phyloP scores from a whole-genome alignment of 306 rosid genomes.

The Sophora flavescens region DNA sequence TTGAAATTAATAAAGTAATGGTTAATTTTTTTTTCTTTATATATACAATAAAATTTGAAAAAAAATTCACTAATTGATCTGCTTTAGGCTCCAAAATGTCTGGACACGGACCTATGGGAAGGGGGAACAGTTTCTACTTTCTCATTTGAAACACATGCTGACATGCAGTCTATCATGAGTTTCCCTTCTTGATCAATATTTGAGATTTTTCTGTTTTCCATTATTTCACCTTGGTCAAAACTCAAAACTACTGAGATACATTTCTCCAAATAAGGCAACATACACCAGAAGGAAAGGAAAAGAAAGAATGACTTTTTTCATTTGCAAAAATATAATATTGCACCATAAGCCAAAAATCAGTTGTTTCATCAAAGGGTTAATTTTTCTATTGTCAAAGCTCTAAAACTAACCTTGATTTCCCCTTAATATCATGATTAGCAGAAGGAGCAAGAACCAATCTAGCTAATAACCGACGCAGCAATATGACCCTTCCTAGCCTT shows the following conservation, averaged over 20 bases:
- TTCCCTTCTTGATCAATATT: background rate
- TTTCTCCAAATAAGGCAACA: background rate
- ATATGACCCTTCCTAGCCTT: slow-evolving; percentile 1
- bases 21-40: no score
- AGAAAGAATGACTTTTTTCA: background rate
- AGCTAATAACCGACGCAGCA: background rate
- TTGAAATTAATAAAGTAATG: no score
- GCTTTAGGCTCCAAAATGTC: no score
- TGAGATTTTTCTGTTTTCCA: background rate
- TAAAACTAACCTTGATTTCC: slow-evolving; percentile 11
- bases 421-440: background rate
- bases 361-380: background rate
- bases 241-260: background rate
- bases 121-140: no score
- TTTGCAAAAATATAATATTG: background rate
- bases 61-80: no score
- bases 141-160: background rate
- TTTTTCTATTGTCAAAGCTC: background rate
- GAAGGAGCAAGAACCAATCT: background rate
- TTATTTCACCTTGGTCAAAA: background rate
- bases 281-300: background rate
- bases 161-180: background rate
- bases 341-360: background rate
- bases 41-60: no score
- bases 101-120: no score